These are phyloP conservation scores for Plasmodium vivax DNA, from an alignment of 169 alveolate species.

Conservation along the genomic window DNA sequence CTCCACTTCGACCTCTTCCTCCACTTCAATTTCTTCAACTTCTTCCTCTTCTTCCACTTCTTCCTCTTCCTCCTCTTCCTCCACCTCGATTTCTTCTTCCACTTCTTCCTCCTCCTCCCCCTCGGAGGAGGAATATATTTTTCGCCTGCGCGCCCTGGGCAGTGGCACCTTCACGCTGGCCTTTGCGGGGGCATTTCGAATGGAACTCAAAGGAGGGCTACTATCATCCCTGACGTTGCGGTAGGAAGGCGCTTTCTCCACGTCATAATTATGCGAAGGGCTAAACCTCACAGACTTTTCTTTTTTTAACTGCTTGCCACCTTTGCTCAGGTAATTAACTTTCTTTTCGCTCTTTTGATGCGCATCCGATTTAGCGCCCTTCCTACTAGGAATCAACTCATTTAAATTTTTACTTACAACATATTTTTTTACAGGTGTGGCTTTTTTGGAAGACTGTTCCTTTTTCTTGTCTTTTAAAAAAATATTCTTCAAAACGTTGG, in stretches of 20 bases:
- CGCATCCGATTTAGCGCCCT: background rate
- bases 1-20: slow-evolving; percentile 16
- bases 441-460: slow-evolving; percentile 18
- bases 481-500: slow-evolving; percentile 58
- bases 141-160: background rate
- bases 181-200: background rate
- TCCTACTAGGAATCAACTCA: slow-evolving; percentile 26
- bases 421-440: slow-evolving; percentile 11
- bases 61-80: background rate
- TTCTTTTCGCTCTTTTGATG: slow-evolving; percentile 10
- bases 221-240: background rate
- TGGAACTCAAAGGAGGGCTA: slow-evolving; percentile 1
- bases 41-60: slow-evolving; percentile 10
- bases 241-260: background rate
- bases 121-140: slow-evolving; percentile 34
- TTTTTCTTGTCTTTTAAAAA: slow-evolving; percentile 61
- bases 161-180: background rate
- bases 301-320: background rate
- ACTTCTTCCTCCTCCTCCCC: background rate
- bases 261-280: background rate
- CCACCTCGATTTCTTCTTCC: background rate
- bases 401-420: slow-evolving; percentile 27
- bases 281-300: background rate
- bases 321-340: background rate
- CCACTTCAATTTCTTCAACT: slow-evolving; percentile 14